Evolutionary conservation across 2,329 filamentous ascomycete genomes (phyloP), one percentile per base, ranked within the genome.

Genomic region (Ampelomyces quisqualis): DNA sequence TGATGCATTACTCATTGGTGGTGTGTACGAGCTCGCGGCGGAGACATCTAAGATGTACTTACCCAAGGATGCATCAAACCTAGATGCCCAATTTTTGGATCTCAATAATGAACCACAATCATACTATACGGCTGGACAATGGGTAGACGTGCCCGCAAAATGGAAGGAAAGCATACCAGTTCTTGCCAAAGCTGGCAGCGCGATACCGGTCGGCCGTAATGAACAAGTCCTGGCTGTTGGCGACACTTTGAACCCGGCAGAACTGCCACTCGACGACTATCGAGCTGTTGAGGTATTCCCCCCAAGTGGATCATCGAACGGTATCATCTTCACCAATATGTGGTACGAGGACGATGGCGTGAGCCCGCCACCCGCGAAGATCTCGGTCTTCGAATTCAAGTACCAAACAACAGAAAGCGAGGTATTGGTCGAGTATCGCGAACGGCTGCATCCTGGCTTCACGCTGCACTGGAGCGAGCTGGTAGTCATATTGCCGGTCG

Each of bases 1-100:
- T 8, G 81, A 85, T 39, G 73, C 76, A 0, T 67, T 88, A 7
- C 72, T 88, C 1, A 70, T 88, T 6, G 81, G 81, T 2, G 84
- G 84, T 4, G 82, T 88, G 0, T 88, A 84, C 55, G 76, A 83
- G 53, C 70, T 81, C 0, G 81, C 79, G 3, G 71, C 73, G 2
- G 73, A 65, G 15, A 72, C 68, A 8, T 79, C 77, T 0, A 74
- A 69, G 8, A 68, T 88, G 7, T 88, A 88, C 51, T 74, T 87
- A 0, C 84, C 84, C 0, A 70, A 70, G 17, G 68, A 70, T 35
- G 44, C 48, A 9, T 38, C 47, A 3, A 63, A 67, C 10, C 63
- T 66, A 1, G 65, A 81, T 18, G 71, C 74, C 5, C 80, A 82
- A 0, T 87, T 76, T 60, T 53, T 85, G 18, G 86, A 86, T 55